Evolutionary conservation across 495 filamentous ascomycete genomes (phyloP).

Genomic region (Lepidopterella palustris): DNA sequence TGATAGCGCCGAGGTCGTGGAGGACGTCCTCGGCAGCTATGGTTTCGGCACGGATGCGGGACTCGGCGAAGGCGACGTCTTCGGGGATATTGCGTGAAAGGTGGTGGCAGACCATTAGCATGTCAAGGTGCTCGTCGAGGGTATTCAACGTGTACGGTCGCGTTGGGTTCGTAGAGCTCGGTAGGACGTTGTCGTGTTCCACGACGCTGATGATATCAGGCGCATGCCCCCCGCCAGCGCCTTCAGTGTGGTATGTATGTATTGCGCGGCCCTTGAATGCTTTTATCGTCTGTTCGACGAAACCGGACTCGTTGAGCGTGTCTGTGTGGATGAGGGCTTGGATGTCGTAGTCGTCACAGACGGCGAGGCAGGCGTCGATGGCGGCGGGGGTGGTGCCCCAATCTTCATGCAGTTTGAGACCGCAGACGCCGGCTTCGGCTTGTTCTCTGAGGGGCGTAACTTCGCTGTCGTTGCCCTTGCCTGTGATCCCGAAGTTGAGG

Average conservation of each 20-base stretch:
- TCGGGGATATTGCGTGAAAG: conserved; percentile 87
- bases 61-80: conserved; percentile 94
- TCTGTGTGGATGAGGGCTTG: conserved; percentile 98
- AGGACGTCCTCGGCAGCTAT: conserved; percentile 97
- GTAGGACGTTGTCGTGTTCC: conserved; percentile 85
- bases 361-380: conserved; percentile 79
- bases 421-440: conserved; percentile 74
- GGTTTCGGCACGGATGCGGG: conserved; percentile 89
- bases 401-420: conserved; percentile 95
- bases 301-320: conserved; percentile 95
- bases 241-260: conserved; percentile 98
- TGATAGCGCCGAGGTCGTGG: conserved; percentile 92
- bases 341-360: conserved; percentile 88
- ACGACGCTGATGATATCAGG: conserved; percentile 96
- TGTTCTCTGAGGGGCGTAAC: conserved; percentile 70
- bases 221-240: conserved; percentile 91
- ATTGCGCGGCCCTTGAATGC: conserved; percentile 88
- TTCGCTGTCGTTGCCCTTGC: conserved; percentile 90
- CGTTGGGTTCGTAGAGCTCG: conserved; percentile 89
- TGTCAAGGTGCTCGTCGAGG: conserved; percentile 93
- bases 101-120: conserved; percentile 99
- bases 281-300: conserved; percentile 85
- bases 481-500: conserved; percentile 88
- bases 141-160: conserved; percentile 90
- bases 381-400: conserved; percentile 92